Base-by-base conservation (phyloP, 257 asterid species). In the Scutellaria barbata region DNA sequence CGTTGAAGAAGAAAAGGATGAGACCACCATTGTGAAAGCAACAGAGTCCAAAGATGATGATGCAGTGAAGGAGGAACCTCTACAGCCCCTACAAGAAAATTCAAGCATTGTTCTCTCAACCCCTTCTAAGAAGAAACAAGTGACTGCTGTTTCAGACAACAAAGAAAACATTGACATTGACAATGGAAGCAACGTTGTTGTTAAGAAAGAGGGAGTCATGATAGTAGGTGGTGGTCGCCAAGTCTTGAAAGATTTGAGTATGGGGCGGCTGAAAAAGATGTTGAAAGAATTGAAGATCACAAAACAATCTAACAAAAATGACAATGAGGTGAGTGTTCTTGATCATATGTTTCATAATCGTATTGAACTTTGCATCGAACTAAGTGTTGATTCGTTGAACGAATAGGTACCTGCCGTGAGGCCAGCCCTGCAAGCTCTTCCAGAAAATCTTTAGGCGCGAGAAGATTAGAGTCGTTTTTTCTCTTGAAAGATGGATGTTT, bases 401-500 rank as follows among this genome's bases (percentile, higher is more conserved):
- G 39, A 43, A 56, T 71, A 78, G 82, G 85, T 10, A 10, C 11
- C 66, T 40, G 70, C 13, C 6, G 14, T 72, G 33, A 76, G 94
- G 70, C 81, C 72, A 74, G 92, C 94, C 39, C 76, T 89, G 65
- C 87, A 81, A 72, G 60, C 61, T 5, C 76, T 89, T 58, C 63
- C 86, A 0, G 87, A 75, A 14, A 85, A 85, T 64, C 59, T 42
- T 3, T 8, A 50, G 74, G 76, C 30, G 46, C 48, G 48, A 16
- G 18, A 7, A 16, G 45, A 12, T 12, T 54, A 55, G 63, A 46
- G 46, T 8, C 47, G 42, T 55, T 10, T 33, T 7, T 7, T 10
- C 12, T 22, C 45, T 8, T 30, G n/a, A 46, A 47, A 13, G 39
- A 22, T n/a, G n/a, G n/a, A 55, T 20, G 8, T 55, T 10, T 12